Conservation (phyloP, 371 early-diverging fungal genomes). For the Smittium culicis region DNA sequence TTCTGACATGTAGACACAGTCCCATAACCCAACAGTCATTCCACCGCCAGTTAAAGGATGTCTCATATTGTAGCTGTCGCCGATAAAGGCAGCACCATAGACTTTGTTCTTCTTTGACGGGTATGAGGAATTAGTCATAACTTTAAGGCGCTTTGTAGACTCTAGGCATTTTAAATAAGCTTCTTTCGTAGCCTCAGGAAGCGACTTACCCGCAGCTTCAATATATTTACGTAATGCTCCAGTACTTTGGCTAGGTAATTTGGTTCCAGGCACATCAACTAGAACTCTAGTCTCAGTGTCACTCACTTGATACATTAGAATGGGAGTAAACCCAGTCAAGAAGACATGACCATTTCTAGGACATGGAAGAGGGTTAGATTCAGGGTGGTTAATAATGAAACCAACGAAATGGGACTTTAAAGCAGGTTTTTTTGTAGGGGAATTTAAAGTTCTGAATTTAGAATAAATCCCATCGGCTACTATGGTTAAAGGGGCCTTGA, state of each 20-base stretch:
- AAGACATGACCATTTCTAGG: constrained; percentile 83
- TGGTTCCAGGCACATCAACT: constrained; percentile 78
- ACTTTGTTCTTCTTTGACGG: constrained; percentile 46
- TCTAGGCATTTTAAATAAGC: constrained; percentile 55
- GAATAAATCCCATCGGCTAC: constrained; percentile 88
- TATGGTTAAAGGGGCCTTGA: constrained; percentile 39
- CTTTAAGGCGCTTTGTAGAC: constrained; percentile 48
- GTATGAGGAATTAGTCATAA: constrained; percentile 81
- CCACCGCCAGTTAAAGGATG: constrained; percentile 92
- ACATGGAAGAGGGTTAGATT: constrained; percentile 57
- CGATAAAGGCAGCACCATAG: constrained; percentile 63
- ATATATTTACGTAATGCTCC: constrained; percentile 46
- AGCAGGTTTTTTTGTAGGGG: constrained; percentile 11
- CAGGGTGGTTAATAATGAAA: constrained; percentile 32
- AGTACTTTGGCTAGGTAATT: constrained; percentile 47
- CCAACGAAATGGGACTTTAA: constrained; percentile 34
- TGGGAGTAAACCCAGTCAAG: constrained; percentile 67
- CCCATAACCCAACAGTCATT: constrained; percentile 89
- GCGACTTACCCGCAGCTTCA: constrained; percentile 31
- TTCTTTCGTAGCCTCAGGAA: constrained; percentile 26
- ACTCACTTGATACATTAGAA: constrained; percentile 89
- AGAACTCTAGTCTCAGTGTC: constrained; percentile 78
- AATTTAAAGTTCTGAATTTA: constrained; percentile 53
- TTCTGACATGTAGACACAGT: constrained; percentile 53
- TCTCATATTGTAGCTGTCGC: constrained; percentile 90